Evolutionary conservation across 192 early-diverging fungal genomes (phyloP), one percentile per base, ranked within the genome.

Genomic region (Linnemannia schmuckeri): DNA sequence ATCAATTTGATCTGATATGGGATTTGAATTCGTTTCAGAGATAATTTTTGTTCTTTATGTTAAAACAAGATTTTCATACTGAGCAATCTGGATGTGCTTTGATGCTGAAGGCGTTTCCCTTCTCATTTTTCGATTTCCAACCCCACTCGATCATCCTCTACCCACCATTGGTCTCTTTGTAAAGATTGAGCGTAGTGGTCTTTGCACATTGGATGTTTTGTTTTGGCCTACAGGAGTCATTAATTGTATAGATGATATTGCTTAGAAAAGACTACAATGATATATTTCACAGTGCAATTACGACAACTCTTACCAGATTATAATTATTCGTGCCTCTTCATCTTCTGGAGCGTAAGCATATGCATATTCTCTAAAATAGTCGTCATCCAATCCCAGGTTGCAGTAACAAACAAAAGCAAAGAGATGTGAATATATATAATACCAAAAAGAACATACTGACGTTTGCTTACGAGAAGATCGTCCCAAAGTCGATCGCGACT

Each of bases 1-100:
- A n/a, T n/a, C n/a, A n/a, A n/a, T n/a, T n/a, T 89, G 88, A 70
- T 89, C 89, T 0, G 85, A 85, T 24, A 89, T 88, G n/a, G 77
- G 76, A 10, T 87, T 73, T 9, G 69, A 33, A n/a, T n/a, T n/a
- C n/a, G n/a, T n/a, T 30, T 78, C 85, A 49, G 85, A 87, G n/a
- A 89, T 52, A 5, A 72, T 55, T 40, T 89, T 81, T 17, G 74
- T 79, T 73, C 86, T 77, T 41, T 81, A 78, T 42, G 13, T 7
- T 22, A 79, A 10, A 37, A 72, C 54, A n/a, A 81, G 30, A n/a
- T 75, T 82, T 54, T 87, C 82, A 70, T 87, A 89, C 78, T 81
- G 78, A 24, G 71, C 73, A 15, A 89, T 12, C 44, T 87, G 75
- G 27, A 78, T 71, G 44, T 83, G 74, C 20, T 78, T 79, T 44